Percentiles rank a stretch among this genome's conserved stretches.
These are phyloP conservation scores for Fusarium pseudonygamai DNA, from an alignment of 2,329 filamentous ascomycete genomes.

Conservation along the genomic window DNA sequence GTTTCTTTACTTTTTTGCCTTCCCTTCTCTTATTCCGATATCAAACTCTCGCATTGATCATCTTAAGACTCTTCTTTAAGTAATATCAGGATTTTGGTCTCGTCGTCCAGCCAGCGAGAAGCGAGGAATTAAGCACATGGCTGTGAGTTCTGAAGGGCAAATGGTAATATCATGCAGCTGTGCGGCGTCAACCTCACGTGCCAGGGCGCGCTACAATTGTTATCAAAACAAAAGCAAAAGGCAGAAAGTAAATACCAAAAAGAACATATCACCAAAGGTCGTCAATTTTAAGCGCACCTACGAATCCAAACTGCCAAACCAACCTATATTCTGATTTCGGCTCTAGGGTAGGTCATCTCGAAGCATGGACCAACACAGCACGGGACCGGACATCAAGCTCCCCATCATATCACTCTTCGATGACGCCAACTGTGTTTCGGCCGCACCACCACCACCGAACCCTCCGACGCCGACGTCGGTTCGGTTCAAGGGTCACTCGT, in stretches of 20 bases:
- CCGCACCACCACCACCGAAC: not conserved
- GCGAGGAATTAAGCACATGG: constrained; percentile 11
- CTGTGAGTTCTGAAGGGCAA: not conserved
- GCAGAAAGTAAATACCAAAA: not conserved
- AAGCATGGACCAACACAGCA: not conserved
- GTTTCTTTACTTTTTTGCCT: not conserved
- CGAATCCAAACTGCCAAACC: not conserved
- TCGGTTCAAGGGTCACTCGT: constrained; percentile 5
- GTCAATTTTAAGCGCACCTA: not conserved
- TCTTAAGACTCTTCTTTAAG: not conserved
- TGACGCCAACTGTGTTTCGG: constrained; percentile 25
- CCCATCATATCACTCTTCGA: constrained; percentile 25
- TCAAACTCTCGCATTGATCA: not conserved
- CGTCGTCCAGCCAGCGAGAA: constrained; percentile 25
- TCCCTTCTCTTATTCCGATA: not conserved
- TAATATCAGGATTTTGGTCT: not conserved
- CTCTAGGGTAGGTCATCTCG: not conserved
- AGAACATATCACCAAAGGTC: not conserved
- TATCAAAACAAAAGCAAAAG: not conserved
- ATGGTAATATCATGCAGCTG: not conserved
- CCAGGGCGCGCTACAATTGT: not conserved
- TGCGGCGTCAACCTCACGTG: not conserved
- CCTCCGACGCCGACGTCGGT: constrained; percentile 19
- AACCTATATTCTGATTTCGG: not conserved
- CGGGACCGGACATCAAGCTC: not conserved